Base-by-base conservation (phyloP, 139 green algal species). In the Tetraselmis striata region DNA sequence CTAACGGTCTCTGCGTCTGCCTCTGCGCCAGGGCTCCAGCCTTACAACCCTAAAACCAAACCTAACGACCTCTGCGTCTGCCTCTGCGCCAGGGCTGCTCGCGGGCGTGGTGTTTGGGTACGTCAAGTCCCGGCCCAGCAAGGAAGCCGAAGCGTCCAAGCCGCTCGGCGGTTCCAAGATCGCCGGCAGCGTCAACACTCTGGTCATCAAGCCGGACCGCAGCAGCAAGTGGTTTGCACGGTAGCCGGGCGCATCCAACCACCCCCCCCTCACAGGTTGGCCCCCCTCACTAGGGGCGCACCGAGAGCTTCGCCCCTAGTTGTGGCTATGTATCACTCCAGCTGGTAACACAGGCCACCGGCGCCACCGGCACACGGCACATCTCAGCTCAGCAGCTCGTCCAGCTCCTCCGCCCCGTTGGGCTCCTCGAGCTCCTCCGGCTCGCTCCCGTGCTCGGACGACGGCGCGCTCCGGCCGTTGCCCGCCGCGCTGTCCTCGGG, bases 31-130 rank as follows among this genome's bases (percentile, higher is more conserved):
- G n/a, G n/a, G n/a, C n/a, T n/a, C n/a, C n/a, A n/a, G n/a, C n/a
- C n/a, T n/a, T n/a, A n/a, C n/a, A n/a, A n/a, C n/a, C n/a, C n/a
- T n/a, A n/a, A n/a, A n/a, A n/a, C n/a, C n/a, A n/a, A n/a, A n/a
- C n/a, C n/a, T n/a, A n/a, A n/a, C n/a, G n/a, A n/a, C n/a, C n/a
- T n/a, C n/a, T n/a, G n/a, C n/a, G n/a, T n/a, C n/a, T n/a, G n/a
- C n/a, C n/a, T n/a, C n/a, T n/a, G n/a, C n/a, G n/a, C n/a, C 45
- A 67, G 45, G 45, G 1, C 76, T 79, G 76, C 28, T 45, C 2
- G 76, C 80, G 30, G 80, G 80, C 1, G 30, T 83, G 26, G 59
- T 79, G 2, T 83, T 83, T 30, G 67, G 18, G 27, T 28, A 79
- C 27, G 80, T 67, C 27, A 83, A 83, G 45, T 67, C 45, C 11